Evolutionary conservation across 441 rosid genomes (phyloP).

Genomic region (Aquilaria agallochum): DNA sequence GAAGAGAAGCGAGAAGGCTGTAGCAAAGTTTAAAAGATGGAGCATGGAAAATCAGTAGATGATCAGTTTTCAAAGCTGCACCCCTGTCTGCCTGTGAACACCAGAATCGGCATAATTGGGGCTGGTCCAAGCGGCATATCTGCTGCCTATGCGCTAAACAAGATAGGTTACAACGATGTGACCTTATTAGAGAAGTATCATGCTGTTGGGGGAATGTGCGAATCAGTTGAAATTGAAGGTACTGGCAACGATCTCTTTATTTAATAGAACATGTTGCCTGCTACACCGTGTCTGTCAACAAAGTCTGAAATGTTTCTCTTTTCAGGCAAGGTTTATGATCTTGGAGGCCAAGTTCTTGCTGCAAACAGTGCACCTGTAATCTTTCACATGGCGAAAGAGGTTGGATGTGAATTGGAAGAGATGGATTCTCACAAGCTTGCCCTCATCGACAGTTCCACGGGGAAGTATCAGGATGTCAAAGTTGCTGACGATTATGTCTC

Average conservation of each 20-base stretch:
- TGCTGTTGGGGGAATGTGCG: conserved; percentile 70
- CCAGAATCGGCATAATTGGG: conserved; percentile 62
- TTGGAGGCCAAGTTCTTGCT: conserved; percentile 80
- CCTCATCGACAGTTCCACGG: conserved; percentile 47
- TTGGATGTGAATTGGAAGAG: conserved; percentile 49
- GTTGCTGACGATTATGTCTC: conserved; percentile 71
- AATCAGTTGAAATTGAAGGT: conserved; percentile 73
- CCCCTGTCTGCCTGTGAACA: conserved; percentile 48
- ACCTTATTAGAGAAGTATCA: conserved; percentile 62
- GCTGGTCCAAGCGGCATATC: conserved; percentile 75
- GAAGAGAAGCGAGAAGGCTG: conserved; percentile 8
- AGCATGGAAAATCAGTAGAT: conserved; percentile 35
- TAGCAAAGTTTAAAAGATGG: conserved; percentile 29
- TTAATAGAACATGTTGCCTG: neutral
- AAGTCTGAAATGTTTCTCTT: conserved; percentile 1
- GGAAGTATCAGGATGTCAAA: conserved; percentile 44
- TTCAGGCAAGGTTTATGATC: conserved; percentile 58
- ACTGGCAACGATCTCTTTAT: conserved; percentile 1
- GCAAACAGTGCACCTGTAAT: conserved; percentile 65
- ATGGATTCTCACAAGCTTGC: conserved; percentile 74
- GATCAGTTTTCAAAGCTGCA: conserved; percentile 62
- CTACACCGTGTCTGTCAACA: neutral
- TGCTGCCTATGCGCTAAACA: conserved; percentile 54
- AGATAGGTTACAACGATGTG: conserved; percentile 54
- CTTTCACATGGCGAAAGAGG: conserved; percentile 61